Conservation (phyloP, 345 rosid genomes). For the Eutrema yunnanense region DNA sequence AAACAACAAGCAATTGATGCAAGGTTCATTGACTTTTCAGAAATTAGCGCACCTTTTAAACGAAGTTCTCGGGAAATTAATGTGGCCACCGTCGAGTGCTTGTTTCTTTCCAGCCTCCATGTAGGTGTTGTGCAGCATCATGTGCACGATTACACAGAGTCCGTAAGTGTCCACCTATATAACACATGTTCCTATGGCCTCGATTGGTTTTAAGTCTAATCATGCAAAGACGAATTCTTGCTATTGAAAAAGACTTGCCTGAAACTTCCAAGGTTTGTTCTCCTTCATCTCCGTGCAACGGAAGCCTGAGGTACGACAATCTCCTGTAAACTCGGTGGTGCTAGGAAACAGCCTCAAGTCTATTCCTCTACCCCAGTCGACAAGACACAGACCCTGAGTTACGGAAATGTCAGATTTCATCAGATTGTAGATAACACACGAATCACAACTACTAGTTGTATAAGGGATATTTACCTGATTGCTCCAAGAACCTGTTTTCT, state of each 20-base stretch:
- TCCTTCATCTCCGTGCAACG: constrained; percentile 87
- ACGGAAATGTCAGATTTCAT: neutral
- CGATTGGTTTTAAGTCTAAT: neutral
- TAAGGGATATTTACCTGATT: constrained; percentile 49
- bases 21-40: neutral
- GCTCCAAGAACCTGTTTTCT: constrained; percentile 61
- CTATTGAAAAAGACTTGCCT: constrained; percentile 38
- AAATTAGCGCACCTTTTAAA: constrained; percentile 51
- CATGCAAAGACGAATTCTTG: constrained; percentile 1
- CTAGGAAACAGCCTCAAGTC: constrained; percentile 73
- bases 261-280: constrained; percentile 86
- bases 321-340: constrained; percentile 55
- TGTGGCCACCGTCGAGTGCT: constrained; percentile 38
- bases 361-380: constrained; percentile 96
- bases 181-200: constrained; percentile 3
- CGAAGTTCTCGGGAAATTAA: constrained; percentile 55
- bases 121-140: constrained; percentile 80
- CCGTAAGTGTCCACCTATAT: constrained; percentile 79
- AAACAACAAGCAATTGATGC: neutral
- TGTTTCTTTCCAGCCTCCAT: constrained; percentile 60
- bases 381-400: constrained; percentile 85
- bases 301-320: constrained; percentile 89
- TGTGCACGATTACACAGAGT: constrained; percentile 71
- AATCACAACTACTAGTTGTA: neutral
- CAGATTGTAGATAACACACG: neutral